Percentiles rank a stretch among this genome's conserved stretches.
These are phyloP conservation scores for Pulveroboletus sp. DNA, from an alignment of 768 basidiomycete genomes.

Conservation along the genomic window DNA sequence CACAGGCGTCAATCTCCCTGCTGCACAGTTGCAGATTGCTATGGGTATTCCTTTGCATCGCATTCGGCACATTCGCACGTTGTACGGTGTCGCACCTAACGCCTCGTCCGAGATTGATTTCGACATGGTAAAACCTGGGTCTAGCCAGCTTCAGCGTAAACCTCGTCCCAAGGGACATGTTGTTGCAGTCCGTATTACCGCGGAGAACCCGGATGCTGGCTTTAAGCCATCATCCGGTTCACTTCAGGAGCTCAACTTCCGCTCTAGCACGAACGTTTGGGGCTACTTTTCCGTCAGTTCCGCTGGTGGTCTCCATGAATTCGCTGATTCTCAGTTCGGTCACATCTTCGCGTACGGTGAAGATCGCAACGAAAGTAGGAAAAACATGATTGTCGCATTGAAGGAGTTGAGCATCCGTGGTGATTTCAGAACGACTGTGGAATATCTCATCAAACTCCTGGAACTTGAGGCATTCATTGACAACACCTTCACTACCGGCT, in stretches of 20 bases:
- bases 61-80: conserved; percentile 90
- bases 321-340: conserved; percentile 98
- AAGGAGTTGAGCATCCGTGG: conserved; percentile 99
- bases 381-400: conserved; percentile 99
- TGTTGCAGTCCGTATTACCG: conserved; percentile 97
- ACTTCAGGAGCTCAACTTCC: conserved; percentile 98
- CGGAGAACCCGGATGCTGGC: conserved; percentile 98
- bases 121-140: conserved; percentile 87
- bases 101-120: conserved; percentile 93
- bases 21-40: conserved; percentile 93
- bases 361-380: conserved; percentile 89
- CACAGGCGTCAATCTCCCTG: conserved; percentile 96
- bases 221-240: conserved; percentile 99
- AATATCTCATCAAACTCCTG: conserved; percentile 96
- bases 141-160: conserved; percentile 85
- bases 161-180: conserved; percentile 98
- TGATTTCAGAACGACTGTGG: conserved; percentile 97
- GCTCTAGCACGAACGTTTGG: conserved; percentile 99
- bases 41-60: conserved; percentile 98
- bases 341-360: conserved; percentile 99
- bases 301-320: conserved; percentile 96
- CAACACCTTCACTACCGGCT: conserved; percentile 97
- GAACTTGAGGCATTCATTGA: conserved; percentile 95
- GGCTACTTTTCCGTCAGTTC: conserved; percentile 98
- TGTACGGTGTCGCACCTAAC: conserved; percentile 92